Evolutionary conservation across 257 asterid genomes (phyloP), one percentile per base, ranked within the genome.

Genomic region (Schizonepeta tenuifolia): DNA sequence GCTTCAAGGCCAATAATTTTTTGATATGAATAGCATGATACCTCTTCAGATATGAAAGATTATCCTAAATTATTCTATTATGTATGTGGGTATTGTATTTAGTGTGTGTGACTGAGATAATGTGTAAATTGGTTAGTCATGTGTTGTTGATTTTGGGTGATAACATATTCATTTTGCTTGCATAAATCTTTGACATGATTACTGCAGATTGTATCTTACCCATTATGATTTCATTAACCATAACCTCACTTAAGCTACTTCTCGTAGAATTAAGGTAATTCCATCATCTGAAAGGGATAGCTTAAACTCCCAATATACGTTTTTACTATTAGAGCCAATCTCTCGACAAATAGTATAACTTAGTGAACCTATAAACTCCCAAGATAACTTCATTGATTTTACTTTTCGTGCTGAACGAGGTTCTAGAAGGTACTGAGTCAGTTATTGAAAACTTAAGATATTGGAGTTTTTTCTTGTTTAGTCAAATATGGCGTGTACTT

Each of bases 1-100:
- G 59, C 60, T 73, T 51, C 6, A 20, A 40, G 24, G 36, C 28
- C 21, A 9, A 44, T 65, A 50, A 53, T 18, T 54, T 2, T 17
- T 51, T 36, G 69, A 18, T 54, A 11, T 69, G 64, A 17, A 51
- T 49, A 49, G 54, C 56, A 53, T 47, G 61, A 61, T 51, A 22
- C 56, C 15, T 50, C 12, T 46, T 50, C 13, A 26, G 15, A 7
- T 28, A 7, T 47, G 41, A 26, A 61, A 26, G 18, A 33, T 35
- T 31, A 49, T 49, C 62, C 36, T 54, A 50, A 54, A 62, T 9
- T 22, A 17, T 50, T 47, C 10, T 36, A 36, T 36, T 36, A 36
- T 36, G 41, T 7, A 36, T 36, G 10, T 35, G 35, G 17, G 49
- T 57, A 18, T 20, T 58, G 8, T 28, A 47, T 41, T 43, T 13